Conservation (phyloP, 805 yeast species). For the Candida pini region DNA sequence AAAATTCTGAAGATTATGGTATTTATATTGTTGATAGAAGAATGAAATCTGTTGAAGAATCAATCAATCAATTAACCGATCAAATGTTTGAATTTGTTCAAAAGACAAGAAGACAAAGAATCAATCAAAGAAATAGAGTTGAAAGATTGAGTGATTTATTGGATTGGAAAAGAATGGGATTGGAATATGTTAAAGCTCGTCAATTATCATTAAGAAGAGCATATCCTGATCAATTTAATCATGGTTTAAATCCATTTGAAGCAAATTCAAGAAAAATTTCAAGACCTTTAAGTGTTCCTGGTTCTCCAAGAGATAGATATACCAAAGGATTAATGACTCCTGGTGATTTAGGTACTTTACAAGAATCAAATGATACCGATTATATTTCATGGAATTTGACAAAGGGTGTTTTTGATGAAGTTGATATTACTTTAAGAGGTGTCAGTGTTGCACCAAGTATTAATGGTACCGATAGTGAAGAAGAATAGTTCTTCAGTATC, state of each 20-base stretch:
- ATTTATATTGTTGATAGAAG: conserved; percentile 95
- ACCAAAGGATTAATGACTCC: conserved; percentile 77
- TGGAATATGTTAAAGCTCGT: conserved; percentile 93
- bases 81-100: conserved; percentile 84
- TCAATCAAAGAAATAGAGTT: conserved; percentile 95
- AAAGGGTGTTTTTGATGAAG: conserved; percentile 35
- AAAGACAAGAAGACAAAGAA: conserved; percentile 93
- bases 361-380: conserved; percentile 84
- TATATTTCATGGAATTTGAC: conserved; percentile 56
- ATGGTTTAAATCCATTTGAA: conserved; percentile 35
- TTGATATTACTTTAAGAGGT: conserved; percentile 32
- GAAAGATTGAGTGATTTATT: conserved; percentile 88
- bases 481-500: conserved; percentile 3
- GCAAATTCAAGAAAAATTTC: conserved; percentile 57
- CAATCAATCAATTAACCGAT: conserved; percentile 82
- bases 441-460: conserved; percentile 33
- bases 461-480: conserved; percentile 21
- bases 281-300: conserved; percentile 94
- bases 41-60: conserved; percentile 85
- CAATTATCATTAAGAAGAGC: conserved; percentile 89
- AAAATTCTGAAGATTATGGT: conserved; percentile 91
- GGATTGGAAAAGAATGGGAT: conserved; percentile 98
- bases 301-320: conserved; percentile 77
- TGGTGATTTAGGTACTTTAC: conserved; percentile 95
- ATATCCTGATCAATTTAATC: conserved; percentile 75